phyloP scores from a whole-genome alignment of 257 asterid species.

The Verbena officinalis region DNA sequence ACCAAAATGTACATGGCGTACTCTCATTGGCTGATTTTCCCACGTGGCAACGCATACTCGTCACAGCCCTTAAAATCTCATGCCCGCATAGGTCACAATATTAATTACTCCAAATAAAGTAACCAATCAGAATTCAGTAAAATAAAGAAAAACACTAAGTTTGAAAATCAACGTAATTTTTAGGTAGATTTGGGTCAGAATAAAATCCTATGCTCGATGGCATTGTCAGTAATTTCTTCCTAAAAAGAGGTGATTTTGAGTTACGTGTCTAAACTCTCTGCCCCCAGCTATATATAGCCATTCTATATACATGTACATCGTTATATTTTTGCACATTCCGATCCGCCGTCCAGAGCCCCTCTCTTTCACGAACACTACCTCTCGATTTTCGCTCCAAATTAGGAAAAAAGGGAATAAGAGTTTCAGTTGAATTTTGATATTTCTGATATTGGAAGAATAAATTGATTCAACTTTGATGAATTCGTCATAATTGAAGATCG shows the following conservation, averaged over 20 bases:
- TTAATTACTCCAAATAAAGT: neutral
- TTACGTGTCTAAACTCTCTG: neutral
- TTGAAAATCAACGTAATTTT: slow-evolving; percentile 15
- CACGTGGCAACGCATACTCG: slow-evolving; percentile 39
- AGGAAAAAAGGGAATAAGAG: too few relatives aligned
- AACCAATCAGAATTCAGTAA: neutral
- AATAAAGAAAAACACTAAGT: slow-evolving; percentile 7
- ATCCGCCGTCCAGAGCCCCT: slow-evolving; percentile 51
- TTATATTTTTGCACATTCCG: slow-evolving; percentile 23
- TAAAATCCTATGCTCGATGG: slow-evolving; percentile 34
- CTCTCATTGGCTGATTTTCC: neutral
- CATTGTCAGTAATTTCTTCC: slow-evolving; percentile 44
- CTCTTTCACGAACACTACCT: slow-evolving; percentile 23
- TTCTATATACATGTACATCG: slow-evolving; percentile 9
- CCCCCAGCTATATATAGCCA: slow-evolving; percentile 28
- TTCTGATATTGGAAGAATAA: neutral
- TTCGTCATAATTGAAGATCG: slow-evolving; percentile 42
- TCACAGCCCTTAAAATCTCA: slow-evolving; percentile 28
- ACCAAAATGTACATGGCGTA: slow-evolving; percentile 17
- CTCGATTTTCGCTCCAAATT: slow-evolving; percentile 31
- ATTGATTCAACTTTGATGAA: slow-evolving; percentile 34
- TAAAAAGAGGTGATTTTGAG: slow-evolving; percentile 29
- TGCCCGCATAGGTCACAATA: slow-evolving; percentile 17
- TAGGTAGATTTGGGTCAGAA: slow-evolving; percentile 17
- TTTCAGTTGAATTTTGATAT: slow-evolving; percentile 16